These are phyloP conservation scores for Bothia castanella DNA, from an alignment of 1,284 basidiomycete genomes.

Conservation along the genomic window DNA sequence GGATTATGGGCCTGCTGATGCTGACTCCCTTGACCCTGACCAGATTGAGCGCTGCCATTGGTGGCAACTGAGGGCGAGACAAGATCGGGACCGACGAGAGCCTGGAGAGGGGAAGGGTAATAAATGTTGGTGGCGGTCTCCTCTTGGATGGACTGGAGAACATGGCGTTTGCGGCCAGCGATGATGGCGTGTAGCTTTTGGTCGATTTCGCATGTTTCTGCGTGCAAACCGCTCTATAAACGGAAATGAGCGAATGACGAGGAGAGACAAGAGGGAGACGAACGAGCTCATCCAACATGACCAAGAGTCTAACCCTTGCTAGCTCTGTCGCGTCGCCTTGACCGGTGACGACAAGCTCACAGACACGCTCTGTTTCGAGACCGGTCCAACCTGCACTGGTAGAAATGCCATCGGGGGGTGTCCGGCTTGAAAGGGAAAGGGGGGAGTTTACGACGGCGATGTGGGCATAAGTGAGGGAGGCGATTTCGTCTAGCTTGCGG, in stretches of 20 bases:
- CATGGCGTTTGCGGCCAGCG: constrained; percentile 83
- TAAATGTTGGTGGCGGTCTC: constrained; percentile 98
- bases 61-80: constrained; percentile 36
- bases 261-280: constrained; percentile 33
- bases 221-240: constrained; percentile 78
- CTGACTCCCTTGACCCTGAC: constrained; percentile 20
- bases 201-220: constrained; percentile 91
- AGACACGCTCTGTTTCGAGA: constrained; percentile 89
- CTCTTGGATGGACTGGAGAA: constrained; percentile 92
- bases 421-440: constrained; percentile 63
- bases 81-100: constrained; percentile 69
- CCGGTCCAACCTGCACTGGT: constrained; percentile 77
- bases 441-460: constrained; percentile 87
- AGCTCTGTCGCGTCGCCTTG: constrained; percentile 86
- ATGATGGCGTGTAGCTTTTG: constrained; percentile 93
- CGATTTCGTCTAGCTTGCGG: constrained; percentile 87
- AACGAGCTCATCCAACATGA: constrained; percentile 93
- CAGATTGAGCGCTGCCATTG: constrained; percentile 27
- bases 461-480: constrained; percentile 80
- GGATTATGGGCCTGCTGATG: constrained; percentile 44
- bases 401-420: constrained; percentile 70
- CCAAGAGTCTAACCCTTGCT: constrained; percentile 85
- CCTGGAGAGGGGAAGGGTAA: constrained; percentile 86
- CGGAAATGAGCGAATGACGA: not conserved
- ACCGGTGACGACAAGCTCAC: constrained; percentile 89